Evolutionary conservation across 768 basidiomycete genomes (phyloP).

Genomic region (Kwoniella bestiolae): DNA sequence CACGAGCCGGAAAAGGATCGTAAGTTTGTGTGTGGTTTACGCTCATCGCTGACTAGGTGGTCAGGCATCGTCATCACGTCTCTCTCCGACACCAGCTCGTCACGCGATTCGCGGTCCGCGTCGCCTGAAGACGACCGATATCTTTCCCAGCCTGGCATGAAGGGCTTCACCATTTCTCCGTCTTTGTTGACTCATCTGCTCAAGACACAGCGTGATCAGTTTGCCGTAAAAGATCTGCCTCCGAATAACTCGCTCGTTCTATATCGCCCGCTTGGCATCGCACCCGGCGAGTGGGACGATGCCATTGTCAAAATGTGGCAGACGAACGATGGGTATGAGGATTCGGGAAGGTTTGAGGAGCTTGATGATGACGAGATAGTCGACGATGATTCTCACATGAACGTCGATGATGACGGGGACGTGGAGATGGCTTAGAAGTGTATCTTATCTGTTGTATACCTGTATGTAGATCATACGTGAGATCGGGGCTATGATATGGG

Average conservation of each 20-base stretch:
- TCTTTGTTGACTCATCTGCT: conserved; percentile 44
- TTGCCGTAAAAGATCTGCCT: neutral
- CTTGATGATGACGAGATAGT: conserved; percentile 38
- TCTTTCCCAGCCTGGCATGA: conserved; percentile 40
- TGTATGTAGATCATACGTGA: too few species aligned
- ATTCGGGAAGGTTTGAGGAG: conserved; percentile 32
- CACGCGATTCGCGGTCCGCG: conserved; percentile 28
- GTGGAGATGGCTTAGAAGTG: conserved; percentile 18
- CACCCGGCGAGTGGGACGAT: conserved; percentile 13
- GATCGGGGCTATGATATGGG: too few species aligned
- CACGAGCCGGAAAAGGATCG: conserved; percentile 52
- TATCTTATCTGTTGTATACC: too few species aligned
- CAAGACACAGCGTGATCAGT: conserved; percentile 27
- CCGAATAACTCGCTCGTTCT: conserved; percentile 29
- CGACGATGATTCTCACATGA: conserved; percentile 4
- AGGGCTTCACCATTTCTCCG: conserved; percentile 50
- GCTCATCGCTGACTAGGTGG: neutral
- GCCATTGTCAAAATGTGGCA: conserved; percentile 37
- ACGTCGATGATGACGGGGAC: conserved; percentile 18
- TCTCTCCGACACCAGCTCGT: conserved; percentile 27
- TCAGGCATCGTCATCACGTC: conserved; percentile 49
- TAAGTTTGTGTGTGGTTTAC: conserved; percentile 19
- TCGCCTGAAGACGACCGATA: conserved; percentile 23
- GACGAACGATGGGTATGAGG: conserved; percentile 15
- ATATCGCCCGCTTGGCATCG: conserved; percentile 36